Base-by-base conservation (phyloP, 2,329 filamentous ascomycete species). In the Aspergillus sp. region DNA sequence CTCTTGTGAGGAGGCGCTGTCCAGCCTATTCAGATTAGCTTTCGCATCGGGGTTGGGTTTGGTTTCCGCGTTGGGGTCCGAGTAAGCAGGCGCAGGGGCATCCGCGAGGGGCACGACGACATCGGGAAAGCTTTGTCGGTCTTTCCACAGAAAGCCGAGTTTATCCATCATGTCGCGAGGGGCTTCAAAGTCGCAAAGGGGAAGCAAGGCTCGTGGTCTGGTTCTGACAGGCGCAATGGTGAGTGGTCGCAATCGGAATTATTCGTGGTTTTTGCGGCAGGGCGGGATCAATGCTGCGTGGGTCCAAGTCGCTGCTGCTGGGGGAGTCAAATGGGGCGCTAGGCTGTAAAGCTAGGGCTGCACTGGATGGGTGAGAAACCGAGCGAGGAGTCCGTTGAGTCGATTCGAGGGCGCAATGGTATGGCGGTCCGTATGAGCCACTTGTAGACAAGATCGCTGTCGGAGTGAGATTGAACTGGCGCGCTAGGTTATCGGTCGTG, bases 31-130 rank as follows among this genome's bases (percentile, higher is more conserved):
- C 54, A 70, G 68, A 53, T 71, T 70, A 55, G 71, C 65, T 53
- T 57, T 49, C 22, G 60, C 54, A 49, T 46, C 60, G 29, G 54
- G 45, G n/a, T 49, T 62, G 51, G 53, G n/a, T 11, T 49, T 36
- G 7, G 18, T 66, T 52, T 56, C 46, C n/a, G 58, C 49, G 32
- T 36, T 20, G 54, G 51, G 18, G 58, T 55, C 49, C 54, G 47
- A n/a, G 45, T 9, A 53, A 56, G 52, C 42, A 61, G 77, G 76
- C 57, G 77, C 77, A 47, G 72, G 72, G n/a, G 77, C 75, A 65
- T 79, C 68, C 16, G 78, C 74, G 45, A 86, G 75, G 26, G 83
- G 82, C 16, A 84, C 76, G 36, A 84, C 81, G 29, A 77, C 71
- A 20, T 76, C 78, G 14, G 77, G 76, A 59, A 82, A 84, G 56